phyloP scores from a whole-genome alignment of 208 protist species.

The Endotrypanum monterogeii region DNA sequence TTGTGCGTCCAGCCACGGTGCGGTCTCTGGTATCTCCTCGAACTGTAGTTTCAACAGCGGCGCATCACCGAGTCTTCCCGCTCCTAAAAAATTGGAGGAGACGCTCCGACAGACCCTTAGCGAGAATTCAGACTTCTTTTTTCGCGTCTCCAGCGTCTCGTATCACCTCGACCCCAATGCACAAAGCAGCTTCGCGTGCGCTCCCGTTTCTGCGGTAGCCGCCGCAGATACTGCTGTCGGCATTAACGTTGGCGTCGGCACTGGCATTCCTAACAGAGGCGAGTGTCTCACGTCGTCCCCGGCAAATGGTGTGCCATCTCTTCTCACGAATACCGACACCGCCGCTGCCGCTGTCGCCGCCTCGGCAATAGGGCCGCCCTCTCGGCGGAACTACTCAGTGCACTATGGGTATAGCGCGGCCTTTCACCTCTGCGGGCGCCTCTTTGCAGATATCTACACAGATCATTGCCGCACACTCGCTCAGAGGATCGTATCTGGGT shows the following conservation, averaged over 20 bases:
- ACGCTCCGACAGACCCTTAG: slow-evolving; percentile 21
- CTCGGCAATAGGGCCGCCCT: slow-evolving; percentile 3
- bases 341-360: no score
- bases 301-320: slow-evolving; percentile 19
- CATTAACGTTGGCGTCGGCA: background rate
- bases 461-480: slow-evolving; percentile 26
- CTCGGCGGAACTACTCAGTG: slow-evolving; percentile 28
- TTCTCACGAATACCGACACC: slow-evolving; percentile 21
- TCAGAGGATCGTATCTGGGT: slow-evolving; percentile 23
- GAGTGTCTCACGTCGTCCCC: slow-evolving; percentile 11
- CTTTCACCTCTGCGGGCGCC: slow-evolving; percentile 33
- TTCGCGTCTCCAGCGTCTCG: slow-evolving; percentile 35
- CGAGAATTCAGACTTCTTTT: slow-evolving; percentile 41
- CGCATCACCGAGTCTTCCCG: background rate
- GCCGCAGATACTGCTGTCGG: background rate
- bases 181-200: background rate
- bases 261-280: background rate
- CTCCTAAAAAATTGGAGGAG: slow-evolving; percentile 16
- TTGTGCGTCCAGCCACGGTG: background rate
- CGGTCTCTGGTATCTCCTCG: background rate
- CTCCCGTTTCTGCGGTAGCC: slow-evolving; percentile 3
- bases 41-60: background rate
- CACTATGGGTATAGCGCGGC: slow-evolving; percentile 36
- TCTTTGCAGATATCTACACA: slow-evolving; percentile 34
- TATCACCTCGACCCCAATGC: slow-evolving; percentile 32